Conservation (phyloP, 768 basidiomycete species). For the Termitomyces sp. region DNA sequence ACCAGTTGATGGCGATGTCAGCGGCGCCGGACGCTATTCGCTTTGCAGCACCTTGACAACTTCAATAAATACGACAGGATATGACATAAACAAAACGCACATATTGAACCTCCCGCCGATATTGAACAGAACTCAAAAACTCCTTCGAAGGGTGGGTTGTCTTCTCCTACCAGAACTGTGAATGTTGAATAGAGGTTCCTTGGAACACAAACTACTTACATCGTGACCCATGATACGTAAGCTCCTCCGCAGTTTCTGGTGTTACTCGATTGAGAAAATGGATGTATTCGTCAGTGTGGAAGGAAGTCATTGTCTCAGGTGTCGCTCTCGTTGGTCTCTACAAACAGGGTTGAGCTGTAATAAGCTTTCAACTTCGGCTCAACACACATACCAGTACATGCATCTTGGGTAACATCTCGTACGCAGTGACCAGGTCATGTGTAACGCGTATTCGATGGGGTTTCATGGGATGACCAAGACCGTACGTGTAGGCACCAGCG, state of each 20-base stretch:
- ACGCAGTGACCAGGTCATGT: constrained; percentile 87
- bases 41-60: constrained; percentile 69
- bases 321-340: constrained; percentile 71
- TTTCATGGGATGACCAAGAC: constrained; percentile 92
- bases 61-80: neutral
- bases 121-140: constrained; percentile 97
- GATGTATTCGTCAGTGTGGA: constrained; percentile 98
- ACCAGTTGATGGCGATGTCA: constrained; percentile 98
- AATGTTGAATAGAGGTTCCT: neutral
- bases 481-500: constrained; percentile 74
- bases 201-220: constrained; percentile 43
- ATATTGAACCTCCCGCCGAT: constrained; percentile 92
- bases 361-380: neutral
- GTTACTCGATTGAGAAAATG: constrained; percentile 87
- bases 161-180: constrained; percentile 72
- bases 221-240: constrained; percentile 81
- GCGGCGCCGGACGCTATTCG: constrained; percentile 76
- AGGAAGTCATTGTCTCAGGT: constrained; percentile 78
- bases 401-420: constrained; percentile 92
- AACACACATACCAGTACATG: constrained; percentile 68
- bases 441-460: constrained; percentile 94
- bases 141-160: constrained; percentile 96
- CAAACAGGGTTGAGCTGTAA: neutral
- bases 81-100: constrained; percentile 37
- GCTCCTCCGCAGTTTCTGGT: constrained; percentile 85